Base-by-base conservation (phyloP, 805 yeast species). In the Pichia sporocuriosa region DNA sequence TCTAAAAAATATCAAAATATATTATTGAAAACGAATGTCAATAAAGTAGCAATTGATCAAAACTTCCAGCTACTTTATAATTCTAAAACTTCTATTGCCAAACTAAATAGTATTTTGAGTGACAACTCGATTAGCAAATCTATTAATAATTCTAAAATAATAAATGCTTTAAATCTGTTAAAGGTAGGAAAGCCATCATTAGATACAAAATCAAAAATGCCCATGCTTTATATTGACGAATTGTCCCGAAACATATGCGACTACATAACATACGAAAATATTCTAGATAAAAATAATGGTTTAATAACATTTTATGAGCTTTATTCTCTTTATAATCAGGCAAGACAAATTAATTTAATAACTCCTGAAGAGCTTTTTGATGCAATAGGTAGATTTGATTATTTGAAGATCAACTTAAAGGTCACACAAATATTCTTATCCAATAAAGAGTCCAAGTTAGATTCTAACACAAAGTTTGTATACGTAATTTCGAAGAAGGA, bases 161-260 rank as follows among this genome's bases (percentile, higher is more conserved):
- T 53, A 2, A 42, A 51, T 4, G 49, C 52, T 25, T 37, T 62
- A 21, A 32, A 48, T 16, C 43, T 22, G 32, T 42, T 58, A 27
- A 58, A 51, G 30, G 29, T 26, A 2, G 46, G 35, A 2, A 42
- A 39, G 25, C 24, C 39, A 1, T 35, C 43, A 6, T 17, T 20
- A 1, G 27, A 30, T 9, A 46, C 47, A 6, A 43, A 44, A 26
- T 40, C 47, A 26, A 51, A 51, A 6, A 42, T 50, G 4, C 51
- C 59, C 4, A 38, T 37, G 9, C 35, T 60, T 11, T 64, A 62
- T 46, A 42, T 73, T 23, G 76, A 77, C 44, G 96, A 87, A 53
- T 63, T 87, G 15, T 75, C 96, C 0, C 70, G 95, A 40, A 89
- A 86, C 53, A 56, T 90, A 3, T 79, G 86, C 31, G 95, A 84